These are phyloP conservation scores for Ogataea dorogensis DNA, from an alignment of 805 yeast species.

Conservation along the genomic window DNA sequence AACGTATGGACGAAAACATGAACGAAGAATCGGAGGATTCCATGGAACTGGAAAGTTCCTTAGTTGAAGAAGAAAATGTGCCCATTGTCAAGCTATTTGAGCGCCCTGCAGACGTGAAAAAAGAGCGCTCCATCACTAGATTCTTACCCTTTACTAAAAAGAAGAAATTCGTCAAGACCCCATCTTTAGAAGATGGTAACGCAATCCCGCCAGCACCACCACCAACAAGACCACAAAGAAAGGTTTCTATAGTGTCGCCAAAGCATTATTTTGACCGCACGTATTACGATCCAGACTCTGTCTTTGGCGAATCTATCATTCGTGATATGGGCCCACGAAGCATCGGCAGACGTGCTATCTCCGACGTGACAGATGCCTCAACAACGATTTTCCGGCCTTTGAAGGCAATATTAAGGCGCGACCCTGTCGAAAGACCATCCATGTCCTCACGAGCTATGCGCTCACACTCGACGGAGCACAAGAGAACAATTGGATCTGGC, in stretches of 20 bases:
- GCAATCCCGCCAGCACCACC: conserved; percentile 5
- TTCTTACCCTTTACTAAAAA: conserved; percentile 19
- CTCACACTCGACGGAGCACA: conserved; percentile 1
- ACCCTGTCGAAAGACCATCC: conserved; percentile 2
- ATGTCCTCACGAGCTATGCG: conserved; percentile 5
- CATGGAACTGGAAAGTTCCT: conserved; percentile 1
- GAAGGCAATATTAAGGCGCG: conserved; percentile 12
- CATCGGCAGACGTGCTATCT: conserved; percentile 13
- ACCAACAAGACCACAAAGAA: conserved; percentile 6
- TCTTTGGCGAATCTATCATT: conserved; percentile 5
- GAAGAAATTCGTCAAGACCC: conserved; percentile 14
- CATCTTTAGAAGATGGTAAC: conserved; percentile 6
- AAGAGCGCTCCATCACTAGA: conserved; percentile 9
- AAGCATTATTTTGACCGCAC: not conserved
- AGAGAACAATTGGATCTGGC: conserved; percentile 30
- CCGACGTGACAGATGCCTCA: conserved; percentile 16
- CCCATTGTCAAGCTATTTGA: conserved; percentile 1
- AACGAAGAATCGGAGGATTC: conserved; percentile 8
- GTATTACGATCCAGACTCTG: not conserved
- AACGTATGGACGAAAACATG: conserved; percentile 1
- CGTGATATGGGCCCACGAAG: conserved; percentile 6
- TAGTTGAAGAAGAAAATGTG: not conserved
- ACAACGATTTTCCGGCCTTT: conserved; percentile 17
- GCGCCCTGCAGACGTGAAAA: conserved; percentile 1
- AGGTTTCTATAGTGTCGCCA: conserved; percentile 12